These are phyloP conservation scores for Aspergillus sp. DNA, from an alignment of 2,329 filamentous ascomycete species.

Conservation along the genomic window DNA sequence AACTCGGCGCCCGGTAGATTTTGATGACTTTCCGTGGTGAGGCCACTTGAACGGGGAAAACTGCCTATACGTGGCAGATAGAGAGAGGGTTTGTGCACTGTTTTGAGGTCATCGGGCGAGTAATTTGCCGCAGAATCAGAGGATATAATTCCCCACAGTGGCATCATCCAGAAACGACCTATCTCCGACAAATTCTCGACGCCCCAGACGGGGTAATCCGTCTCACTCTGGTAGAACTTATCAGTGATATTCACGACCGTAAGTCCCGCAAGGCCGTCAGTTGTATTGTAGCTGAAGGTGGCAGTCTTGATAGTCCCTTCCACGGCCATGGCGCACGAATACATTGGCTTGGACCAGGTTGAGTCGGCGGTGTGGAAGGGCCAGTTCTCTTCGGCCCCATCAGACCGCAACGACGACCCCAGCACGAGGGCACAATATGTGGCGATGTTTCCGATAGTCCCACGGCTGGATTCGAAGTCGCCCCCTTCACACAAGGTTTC, in stretches of 20 bases:
- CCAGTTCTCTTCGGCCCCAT: not conserved
- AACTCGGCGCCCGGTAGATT: no score
- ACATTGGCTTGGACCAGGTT: not conserved
- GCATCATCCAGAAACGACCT: not conserved
- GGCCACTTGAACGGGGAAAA: no score
- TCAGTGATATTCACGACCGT: not conserved
- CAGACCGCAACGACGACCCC: not conserved
- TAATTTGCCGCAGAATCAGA: no score
- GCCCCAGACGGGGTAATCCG: not conserved
- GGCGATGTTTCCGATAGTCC: not conserved
- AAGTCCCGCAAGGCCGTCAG: not conserved
- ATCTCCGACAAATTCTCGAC: not conserved
- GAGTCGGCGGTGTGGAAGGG: not conserved
- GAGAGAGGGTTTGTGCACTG: no score
- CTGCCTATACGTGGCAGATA: no score
- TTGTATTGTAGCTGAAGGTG: not conserved
- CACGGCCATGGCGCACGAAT: not conserved
- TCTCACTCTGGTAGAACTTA: not conserved
- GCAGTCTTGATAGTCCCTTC: not conserved
- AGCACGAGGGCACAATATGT: not conserved
- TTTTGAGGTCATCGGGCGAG: no score
- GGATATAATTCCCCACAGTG: not conserved
- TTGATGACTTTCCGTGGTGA: no score
- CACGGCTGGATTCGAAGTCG: no score
- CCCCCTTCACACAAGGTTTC: no score